Evolutionary conservation across 2,329 filamentous ascomycete species (phyloP), one percentile per base, ranked within the genome.

Genomic region (Blumeriella jaapii): DNA sequence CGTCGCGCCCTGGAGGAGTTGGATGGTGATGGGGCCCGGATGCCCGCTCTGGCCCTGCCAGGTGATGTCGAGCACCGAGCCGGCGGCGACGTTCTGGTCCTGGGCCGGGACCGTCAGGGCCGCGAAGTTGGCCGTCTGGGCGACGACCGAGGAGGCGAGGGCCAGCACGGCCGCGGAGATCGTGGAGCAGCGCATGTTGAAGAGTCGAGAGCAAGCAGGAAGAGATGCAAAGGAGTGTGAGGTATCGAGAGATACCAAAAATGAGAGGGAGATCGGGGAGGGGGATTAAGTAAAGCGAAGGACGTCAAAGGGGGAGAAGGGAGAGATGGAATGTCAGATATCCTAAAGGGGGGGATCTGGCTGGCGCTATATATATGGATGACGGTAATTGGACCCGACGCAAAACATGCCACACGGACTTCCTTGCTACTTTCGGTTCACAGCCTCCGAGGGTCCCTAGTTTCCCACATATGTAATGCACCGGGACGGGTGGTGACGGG

Each of bases 81-180:
- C 73, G 26, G 69, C 66, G 19, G 55, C 35, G 44, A 77, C 44
- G 29, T 55, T 41, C 55, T 68, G 56, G 48, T 58, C 58, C 33
- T 59, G 25, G 19, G 49, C 45, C 40, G 74, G 74, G 40, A 57
- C 57, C 48, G 52, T 61, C 54, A 78, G 60, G 51, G 62, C 56
- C 54, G 74, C 63, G 59, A 76, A 78, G 51, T 64, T 65, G n/a
- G 58, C 38, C 31, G 65, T 68, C 58, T 73, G 69, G 39, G 71
- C 71, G 40, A 71, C 44, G 45, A 41, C 51, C 19, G 46, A 40
- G 8, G 52, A 45, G 10, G 42, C 34, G 38, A 50, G 39, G 7
- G 49, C 51, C 39, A 51, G 31, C 20, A 52, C 17, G 40, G 50
- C 48, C 25, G 46, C 44, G 20, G 49, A 42, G 29, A 52, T 29